Conservation (phyloP, 345 rosid species). For the Chamaenerion angustifolium region DNA sequence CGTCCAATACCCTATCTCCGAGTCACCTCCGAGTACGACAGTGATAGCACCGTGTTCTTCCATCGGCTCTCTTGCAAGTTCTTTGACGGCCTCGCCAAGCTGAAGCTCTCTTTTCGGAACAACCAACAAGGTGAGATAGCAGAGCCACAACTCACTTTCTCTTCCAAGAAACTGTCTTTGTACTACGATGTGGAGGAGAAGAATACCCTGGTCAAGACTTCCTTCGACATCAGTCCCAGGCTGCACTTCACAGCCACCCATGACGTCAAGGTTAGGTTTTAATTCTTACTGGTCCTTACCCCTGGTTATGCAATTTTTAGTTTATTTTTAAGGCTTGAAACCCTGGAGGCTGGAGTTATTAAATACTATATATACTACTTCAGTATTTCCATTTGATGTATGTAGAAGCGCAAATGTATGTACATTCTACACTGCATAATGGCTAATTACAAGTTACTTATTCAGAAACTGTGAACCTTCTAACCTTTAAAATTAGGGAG, state of each 20-base stretch:
- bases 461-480: too few species aligned
- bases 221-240: conserved; percentile 46
- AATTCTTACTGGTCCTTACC: neutral
- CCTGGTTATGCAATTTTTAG: too few species aligned
- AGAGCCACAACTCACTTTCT: conserved; percentile 48
- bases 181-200: conserved; percentile 61
- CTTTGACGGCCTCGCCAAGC: conserved; percentile 69
- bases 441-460: too few species aligned
- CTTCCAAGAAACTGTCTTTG: conserved; percentile 56
- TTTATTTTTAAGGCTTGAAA: too few species aligned
- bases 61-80: conserved; percentile 75
- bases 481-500: too few species aligned
- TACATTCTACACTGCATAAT: too few species aligned
- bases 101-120: conserved; percentile 59
- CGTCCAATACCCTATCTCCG: conserved; percentile 44
- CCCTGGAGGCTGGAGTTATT: too few species aligned
- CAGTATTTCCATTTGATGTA: too few species aligned
- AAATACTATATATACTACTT: too few species aligned
- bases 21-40: conserved; percentile 82
- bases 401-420: too few species aligned
- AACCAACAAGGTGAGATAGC: conserved; percentile 46
- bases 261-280: conserved; percentile 50
- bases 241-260: conserved; percentile 67
- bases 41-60: conserved; percentile 55
- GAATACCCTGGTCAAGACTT: conserved; percentile 38